Conservation (phyloP, 1,139 yeast species). For the Geotrichum cucujoidarum region DNA sequence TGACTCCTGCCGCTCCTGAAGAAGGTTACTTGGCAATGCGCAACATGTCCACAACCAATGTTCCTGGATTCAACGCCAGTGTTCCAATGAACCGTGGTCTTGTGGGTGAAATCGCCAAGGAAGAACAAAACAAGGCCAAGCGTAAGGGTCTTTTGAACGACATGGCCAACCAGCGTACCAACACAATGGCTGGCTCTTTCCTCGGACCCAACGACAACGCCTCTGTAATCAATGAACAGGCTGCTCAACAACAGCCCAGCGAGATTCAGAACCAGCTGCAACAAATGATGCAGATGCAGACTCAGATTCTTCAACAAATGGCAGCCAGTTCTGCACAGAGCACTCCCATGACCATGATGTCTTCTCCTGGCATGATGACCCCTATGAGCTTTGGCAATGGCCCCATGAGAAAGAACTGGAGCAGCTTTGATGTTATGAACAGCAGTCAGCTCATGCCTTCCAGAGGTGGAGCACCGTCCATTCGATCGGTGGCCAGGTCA, state of each 20-base stretch:
- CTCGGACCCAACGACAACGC: slow-evolving; percentile 7
- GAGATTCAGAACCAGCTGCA: slow-evolving; percentile 35
- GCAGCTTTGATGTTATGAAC: slow-evolving; percentile 23
- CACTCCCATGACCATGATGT: slow-evolving; percentile 14
- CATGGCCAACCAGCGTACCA: slow-evolving; percentile 20
- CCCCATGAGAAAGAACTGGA: slow-evolving; percentile 22
- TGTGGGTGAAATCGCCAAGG: slow-evolving; percentile 40
- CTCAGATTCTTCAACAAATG: slow-evolving; percentile 35
- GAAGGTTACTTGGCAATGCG: slow-evolving; percentile 20
- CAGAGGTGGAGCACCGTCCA: slow-evolving; percentile 26
- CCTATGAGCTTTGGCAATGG: slow-evolving; percentile 3
- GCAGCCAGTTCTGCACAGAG: slow-evolving; percentile 5
- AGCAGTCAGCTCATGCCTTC: slow-evolving; percentile 15
- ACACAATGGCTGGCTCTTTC: slow-evolving; percentile 3
- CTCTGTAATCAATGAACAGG: slow-evolving; percentile 5
- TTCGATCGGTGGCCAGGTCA: slow-evolving; percentile 27
- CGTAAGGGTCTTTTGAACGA: slow-evolving; percentile 26
- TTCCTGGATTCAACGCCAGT: slow-evolving; percentile 27
- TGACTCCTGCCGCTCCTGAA: slow-evolving; percentile 14
- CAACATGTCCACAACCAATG: slow-evolving; percentile 20
- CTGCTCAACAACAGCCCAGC: slow-evolving; percentile 6
- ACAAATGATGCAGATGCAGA: slow-evolving; percentile 36
- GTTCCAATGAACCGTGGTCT: slow-evolving; percentile 35
- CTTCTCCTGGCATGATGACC: slow-evolving; percentile 14
- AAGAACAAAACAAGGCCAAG: slow-evolving; percentile 38